phyloP scores from a whole-genome alignment of 2,329 filamentous ascomycete genomes.

The Gnomoniopsis sp. region DNA sequence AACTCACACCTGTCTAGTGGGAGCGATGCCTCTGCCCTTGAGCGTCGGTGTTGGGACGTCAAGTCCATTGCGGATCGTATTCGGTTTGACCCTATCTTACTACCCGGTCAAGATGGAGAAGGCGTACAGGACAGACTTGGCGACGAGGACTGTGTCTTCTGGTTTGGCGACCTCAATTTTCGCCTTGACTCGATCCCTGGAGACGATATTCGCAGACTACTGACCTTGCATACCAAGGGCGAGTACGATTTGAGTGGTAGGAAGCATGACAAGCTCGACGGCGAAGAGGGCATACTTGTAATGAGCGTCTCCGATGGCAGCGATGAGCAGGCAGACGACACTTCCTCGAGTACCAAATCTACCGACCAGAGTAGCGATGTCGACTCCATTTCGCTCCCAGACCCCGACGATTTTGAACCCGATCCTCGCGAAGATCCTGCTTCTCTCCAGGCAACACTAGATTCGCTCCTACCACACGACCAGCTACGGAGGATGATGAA shows the following conservation, averaged over 20 bases:
- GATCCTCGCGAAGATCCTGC: slow-evolving; percentile 75
- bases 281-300: slow-evolving; percentile 50
- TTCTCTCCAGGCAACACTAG: slow-evolving; percentile 83
- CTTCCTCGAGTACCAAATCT: slow-evolving; percentile 25
- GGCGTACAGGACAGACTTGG: slow-evolving; percentile 71
- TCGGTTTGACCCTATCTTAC: slow-evolving; percentile 70
- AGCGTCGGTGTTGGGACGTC: slow-evolving; percentile 87
- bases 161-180: slow-evolving; percentile 96
- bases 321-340: slow-evolving; percentile 41
- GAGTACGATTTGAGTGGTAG: slow-evolving; percentile 62
- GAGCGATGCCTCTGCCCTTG: slow-evolving; percentile 70
- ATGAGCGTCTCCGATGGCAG: slow-evolving; percentile 39
- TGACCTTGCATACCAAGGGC: slow-evolving; percentile 78
- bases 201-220: slow-evolving; percentile 80
- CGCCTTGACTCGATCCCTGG: slow-evolving; percentile 83
- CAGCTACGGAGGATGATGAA: slow-evolving; percentile 75
- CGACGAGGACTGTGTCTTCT: slow-evolving; percentile 91
- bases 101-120: slow-evolving; percentile 57
- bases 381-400: slow-evolving; percentile 46
- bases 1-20: slow-evolving; percentile 92
- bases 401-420: slow-evolving; percentile 63
- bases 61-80: slow-evolving; percentile 73
- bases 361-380: slow-evolving; percentile 32
- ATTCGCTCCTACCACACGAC: slow-evolving; percentile 85
- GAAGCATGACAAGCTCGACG: slow-evolving; percentile 34